These are phyloP conservation scores for Verticillium dahliae DNA, from an alignment of 2,329 filamentous ascomycete species.

Conservation along the genomic window DNA sequence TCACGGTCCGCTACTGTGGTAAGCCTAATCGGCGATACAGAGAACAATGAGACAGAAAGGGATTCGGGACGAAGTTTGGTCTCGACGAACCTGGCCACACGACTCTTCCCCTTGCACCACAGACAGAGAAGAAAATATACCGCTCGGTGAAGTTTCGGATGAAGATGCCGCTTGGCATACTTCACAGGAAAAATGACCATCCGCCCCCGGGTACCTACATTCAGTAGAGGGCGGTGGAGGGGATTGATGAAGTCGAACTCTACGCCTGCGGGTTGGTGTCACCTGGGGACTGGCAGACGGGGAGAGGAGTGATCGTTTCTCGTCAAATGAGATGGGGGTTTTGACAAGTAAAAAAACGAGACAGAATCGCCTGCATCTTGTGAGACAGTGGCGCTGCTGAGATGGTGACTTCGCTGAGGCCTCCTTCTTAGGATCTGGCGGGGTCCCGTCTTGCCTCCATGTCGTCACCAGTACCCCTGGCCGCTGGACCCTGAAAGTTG, in stretches of 20 bases:
- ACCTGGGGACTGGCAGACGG: slow-evolving; percentile 2
- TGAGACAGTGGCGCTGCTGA: too few species aligned
- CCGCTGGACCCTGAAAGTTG: not conserved
- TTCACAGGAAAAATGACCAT: not conserved
- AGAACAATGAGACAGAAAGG: not conserved
- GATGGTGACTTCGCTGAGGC: too few species aligned
- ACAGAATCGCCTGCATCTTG: too few species aligned
- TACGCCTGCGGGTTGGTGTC: slow-evolving; percentile 8
- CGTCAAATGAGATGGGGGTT: too few species aligned
- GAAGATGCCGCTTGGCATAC: not conserved
- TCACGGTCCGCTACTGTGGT: not conserved
- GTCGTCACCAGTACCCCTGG: not conserved
- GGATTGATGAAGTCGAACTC: slow-evolving; percentile 8
- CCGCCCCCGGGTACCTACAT: not conserved
- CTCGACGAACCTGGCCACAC: not conserved
- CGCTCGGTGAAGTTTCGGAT: not conserved
- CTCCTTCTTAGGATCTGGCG: too few species aligned
- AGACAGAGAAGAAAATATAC: not conserved
- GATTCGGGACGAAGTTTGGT: not conserved
- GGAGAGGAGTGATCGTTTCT: too few species aligned
- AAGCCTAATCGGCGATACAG: not conserved
- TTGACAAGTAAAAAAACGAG: too few species aligned
- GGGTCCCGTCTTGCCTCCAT: not conserved
- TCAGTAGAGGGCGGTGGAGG: not conserved
- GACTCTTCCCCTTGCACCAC: not conserved